A percentile compares a stretch with the other conserved stretches of the same genome.
Evolutionary conservation across 2,329 filamentous ascomycete species (phyloP).

Genomic region (Calonectria naviculata): DNA sequence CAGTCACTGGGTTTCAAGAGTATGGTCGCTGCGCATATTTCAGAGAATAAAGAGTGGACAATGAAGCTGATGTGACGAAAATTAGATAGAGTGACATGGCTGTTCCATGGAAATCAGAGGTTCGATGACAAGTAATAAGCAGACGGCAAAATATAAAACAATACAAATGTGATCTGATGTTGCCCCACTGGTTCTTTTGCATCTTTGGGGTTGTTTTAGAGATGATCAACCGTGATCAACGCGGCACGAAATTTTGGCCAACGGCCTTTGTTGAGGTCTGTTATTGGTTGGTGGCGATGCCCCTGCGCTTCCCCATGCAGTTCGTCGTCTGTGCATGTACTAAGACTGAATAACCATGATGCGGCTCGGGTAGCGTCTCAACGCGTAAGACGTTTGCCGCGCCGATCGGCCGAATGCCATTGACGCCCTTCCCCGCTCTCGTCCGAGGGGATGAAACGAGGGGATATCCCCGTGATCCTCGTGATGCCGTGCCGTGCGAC

Average conservation of each 20-base stretch:
- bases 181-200: neutral
- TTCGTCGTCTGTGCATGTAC: neutral
- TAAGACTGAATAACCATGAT: neutral
- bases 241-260: neutral
- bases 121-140: no score
- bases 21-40: no score
- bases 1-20: no score
- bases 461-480: neutral
- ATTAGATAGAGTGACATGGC: no score
- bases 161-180: neutral
- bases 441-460: neutral
- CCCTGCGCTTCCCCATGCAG: neutral
- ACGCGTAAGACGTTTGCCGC: neutral
- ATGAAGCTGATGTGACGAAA: no score
- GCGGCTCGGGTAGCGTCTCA: conserved; percentile 5
- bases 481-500: neutral
- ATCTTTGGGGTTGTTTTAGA: neutral
- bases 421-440: neutral
- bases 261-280: neutral
- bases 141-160: neutral
- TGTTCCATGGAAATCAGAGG: no score
- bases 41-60: no score
- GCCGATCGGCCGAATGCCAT: conserved; percentile 7
- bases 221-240: neutral
- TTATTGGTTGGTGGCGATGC: neutral